Conservation (phyloP, 805 yeast genomes). For the Ogataea zsoltii region DNA sequence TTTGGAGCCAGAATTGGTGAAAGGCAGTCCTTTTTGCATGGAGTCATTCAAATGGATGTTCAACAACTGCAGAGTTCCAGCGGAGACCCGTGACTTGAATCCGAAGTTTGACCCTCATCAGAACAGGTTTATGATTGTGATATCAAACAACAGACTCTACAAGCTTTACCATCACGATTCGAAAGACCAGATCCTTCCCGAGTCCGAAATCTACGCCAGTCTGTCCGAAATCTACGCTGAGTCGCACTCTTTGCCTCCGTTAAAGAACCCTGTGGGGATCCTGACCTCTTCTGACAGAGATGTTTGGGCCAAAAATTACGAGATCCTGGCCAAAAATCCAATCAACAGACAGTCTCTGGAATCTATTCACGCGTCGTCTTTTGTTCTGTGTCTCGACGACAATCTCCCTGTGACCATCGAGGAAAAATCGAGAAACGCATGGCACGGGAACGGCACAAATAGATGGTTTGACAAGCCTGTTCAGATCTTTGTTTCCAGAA, state of each 20-base stretch:
- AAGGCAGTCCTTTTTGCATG: conserved; percentile 87
- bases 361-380: conserved; percentile 74
- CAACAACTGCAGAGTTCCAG: conserved; percentile 85
- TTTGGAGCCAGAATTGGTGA: conserved; percentile 77
- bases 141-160: conserved; percentile 77
- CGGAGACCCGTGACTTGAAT: conserved; percentile 60
- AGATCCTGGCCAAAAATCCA: conserved; percentile 58
- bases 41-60: conserved; percentile 89
- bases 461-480: conserved; percentile 91
- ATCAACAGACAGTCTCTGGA: conserved; percentile 60
- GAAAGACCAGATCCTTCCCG: conserved; percentile 45
- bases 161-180: conserved; percentile 63
- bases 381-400: conserved; percentile 79
- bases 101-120: conserved; percentile 42
- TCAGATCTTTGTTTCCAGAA: conserved; percentile 77
- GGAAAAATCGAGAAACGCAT: conserved; percentile 78
- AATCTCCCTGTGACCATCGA: conserved; percentile 70
- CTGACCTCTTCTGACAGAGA: conserved; percentile 87
- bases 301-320: conserved; percentile 65
- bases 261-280: conserved; percentile 66
- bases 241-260: conserved; percentile 34
- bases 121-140: conserved; percentile 70
- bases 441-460: conserved; percentile 96
- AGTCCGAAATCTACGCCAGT: conserved; percentile 55
- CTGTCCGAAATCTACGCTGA: conserved; percentile 52